phyloP scores from a whole-genome alignment of 2,329 filamentous ascomycete species.

The Phaeomoniella chlamydospora region DNA sequence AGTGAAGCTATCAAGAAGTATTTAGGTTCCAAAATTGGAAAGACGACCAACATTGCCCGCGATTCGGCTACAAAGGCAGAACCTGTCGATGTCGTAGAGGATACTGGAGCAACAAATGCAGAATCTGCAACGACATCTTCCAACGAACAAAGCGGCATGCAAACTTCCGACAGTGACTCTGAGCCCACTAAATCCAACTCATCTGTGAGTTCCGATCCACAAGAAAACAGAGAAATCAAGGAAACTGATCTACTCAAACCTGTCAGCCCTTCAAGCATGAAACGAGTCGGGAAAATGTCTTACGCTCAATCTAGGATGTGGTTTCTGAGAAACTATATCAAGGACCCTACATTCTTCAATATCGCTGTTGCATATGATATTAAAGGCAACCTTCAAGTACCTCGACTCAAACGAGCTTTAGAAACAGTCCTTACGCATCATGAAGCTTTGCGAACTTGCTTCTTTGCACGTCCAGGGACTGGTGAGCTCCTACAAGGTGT shows the following conservation, averaged over 20 bases:
- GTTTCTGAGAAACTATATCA: conserved; percentile 15
- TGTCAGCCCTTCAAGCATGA: no score
- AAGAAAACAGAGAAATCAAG: no score
- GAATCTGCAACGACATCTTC: no score
- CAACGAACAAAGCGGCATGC: no score
- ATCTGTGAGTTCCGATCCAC: no score
- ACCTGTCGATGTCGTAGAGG: neutral
- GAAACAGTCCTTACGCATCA: conserved; percentile 14
- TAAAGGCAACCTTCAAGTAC: conserved; percentile 16
- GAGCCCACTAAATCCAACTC: no score
- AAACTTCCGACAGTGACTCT: no score
- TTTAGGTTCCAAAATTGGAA: neutral
- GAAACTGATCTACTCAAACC: no score
- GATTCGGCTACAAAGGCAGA: neutral
- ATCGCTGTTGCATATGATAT: conserved; percentile 18
- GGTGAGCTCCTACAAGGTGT: neutral
- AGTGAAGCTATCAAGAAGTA: conserved; percentile 5
- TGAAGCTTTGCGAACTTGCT: conserved; percentile 19
- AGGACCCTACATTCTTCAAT: conserved; percentile 27
- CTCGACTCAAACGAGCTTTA: conserved; percentile 19
- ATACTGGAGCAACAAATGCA: no score
- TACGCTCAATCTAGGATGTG: conserved; percentile 27
- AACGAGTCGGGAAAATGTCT: no score
- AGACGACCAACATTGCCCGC: neutral
- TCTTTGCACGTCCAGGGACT: conserved; percentile 7